Base-by-base conservation (phyloP, 1,139 yeast species). In the Protomyces macrosporus region DNA sequence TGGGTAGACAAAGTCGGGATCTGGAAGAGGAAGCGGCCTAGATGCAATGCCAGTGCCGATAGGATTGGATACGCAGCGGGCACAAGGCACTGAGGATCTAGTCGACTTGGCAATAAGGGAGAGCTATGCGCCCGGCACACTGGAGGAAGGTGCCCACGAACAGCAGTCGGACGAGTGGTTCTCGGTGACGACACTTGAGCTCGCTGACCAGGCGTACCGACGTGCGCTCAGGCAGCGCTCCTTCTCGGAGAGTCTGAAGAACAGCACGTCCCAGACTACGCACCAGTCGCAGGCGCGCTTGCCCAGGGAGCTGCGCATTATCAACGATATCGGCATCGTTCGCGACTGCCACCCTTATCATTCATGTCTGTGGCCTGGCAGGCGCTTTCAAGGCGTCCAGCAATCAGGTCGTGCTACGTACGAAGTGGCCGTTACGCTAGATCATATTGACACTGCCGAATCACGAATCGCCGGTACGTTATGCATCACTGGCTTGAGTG, bases 401-500 rank as follows among this genome's bases (percentile, higher is more conserved):
- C 87, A 84, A 70, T 84, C 89, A n/a, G 90, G 88, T 0, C 77
- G 82, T 67, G 79, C 83, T 2, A 81, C 83, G 12, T 87, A 86
- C 73, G 86, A 84, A 67, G 90, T 88, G 30, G 77, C 81, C 56
- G 90, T 88, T n/a, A 88, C 84, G 69, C 77, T 88, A 68, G 84
- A 86, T 72, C 82, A 82, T 40, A 88, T 88, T 32, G 91, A 88
- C 73, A 76, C 88, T 70, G 75, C 75, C 36, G 79, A 80, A 66
- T 83, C 88, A 0, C 79, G 81, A 55, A 74, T 90, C 30, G 83
- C 90, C 40, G 98, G 97, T 4, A 87, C 86, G 69, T 77, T 91
- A 59, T 86, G 86, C 66, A 91, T 91, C 65, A 81, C 85, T 65
- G 96, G 96, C 2, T 78, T 91, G 59, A 89, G 97, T 0, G 85